Percentiles rank a stretch among this genome's conserved stretches.
These are phyloP conservation scores for Aspergillus sp. DNA, from an alignment of 2,329 filamentous ascomycete species.

Conservation along the genomic window DNA sequence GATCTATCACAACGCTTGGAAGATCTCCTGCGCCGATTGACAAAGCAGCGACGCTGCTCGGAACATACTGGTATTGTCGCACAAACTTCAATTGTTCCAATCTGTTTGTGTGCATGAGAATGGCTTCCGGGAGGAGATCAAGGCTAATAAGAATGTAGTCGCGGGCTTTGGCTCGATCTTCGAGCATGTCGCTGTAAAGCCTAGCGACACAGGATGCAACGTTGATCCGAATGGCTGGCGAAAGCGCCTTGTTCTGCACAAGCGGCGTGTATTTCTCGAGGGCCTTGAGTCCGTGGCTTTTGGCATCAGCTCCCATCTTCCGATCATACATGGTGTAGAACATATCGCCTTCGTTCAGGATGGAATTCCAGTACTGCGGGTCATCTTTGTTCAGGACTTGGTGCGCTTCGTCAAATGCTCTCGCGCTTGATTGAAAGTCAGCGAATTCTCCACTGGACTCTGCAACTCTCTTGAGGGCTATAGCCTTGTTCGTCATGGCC, in stretches of 20 bases:
- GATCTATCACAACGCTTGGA: conserved; percentile 1
- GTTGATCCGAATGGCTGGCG: background rate
- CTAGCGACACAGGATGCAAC: background rate
- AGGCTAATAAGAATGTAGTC: conserved; percentile 3
- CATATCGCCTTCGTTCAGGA: background rate
- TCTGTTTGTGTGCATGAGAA: conserved; percentile 2
- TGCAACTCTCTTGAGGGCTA: background rate
- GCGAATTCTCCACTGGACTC: background rate
- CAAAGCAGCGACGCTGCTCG: background rate
- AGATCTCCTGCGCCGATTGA: conserved; percentile 4
- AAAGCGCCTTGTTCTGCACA: background rate
- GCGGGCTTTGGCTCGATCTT: conserved; percentile 1
- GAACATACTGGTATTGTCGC: conserved; percentile 1
- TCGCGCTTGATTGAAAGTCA: background rate
- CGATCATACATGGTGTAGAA: background rate
- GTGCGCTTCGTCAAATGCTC: background rate
- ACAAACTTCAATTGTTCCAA: conserved; percentile 4
- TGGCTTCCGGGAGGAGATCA: conserved; percentile 3
- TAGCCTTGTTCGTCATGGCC: conserved; percentile 1
- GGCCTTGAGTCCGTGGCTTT: background rate
- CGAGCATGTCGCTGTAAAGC: background rate
- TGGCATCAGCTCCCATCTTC: background rate
- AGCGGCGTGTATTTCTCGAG: background rate
- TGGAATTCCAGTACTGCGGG: background rate
- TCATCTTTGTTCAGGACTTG: background rate